phyloP scores from a whole-genome alignment of 345 rosid species.

The Populus ilicifolia region DNA sequence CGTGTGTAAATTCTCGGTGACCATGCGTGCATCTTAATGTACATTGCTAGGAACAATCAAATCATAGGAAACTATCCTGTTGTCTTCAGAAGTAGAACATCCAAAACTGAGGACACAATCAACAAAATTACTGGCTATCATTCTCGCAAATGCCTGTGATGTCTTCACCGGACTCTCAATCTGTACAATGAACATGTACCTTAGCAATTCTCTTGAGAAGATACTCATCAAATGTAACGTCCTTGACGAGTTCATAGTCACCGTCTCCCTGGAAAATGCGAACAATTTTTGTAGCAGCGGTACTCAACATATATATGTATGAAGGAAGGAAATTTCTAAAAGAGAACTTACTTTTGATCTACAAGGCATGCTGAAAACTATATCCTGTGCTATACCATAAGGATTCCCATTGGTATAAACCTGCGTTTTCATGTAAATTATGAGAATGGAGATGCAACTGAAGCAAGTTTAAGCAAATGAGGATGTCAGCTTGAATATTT shows the following conservation, averaged over 20 bases:
- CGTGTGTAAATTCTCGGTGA: neutral
- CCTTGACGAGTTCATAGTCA: slow-evolving; percentile 88
- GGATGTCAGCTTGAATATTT: neutral
- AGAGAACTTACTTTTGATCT: slow-evolving; percentile 64
- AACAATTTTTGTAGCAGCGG: slow-evolving; percentile 3
- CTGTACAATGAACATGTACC: slow-evolving; percentile 34
- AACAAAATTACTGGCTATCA: neutral
- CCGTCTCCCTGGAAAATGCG: slow-evolving; percentile 72
- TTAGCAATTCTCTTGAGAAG: slow-evolving; percentile 70
- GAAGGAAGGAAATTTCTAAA: neutral
- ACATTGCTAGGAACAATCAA: too few species aligned
- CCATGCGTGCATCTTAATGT: too few species aligned
- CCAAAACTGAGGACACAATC: too few species aligned
- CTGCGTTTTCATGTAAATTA: slow-evolving; percentile 30
- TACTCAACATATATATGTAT: neutral
- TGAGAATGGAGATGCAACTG: neutral
- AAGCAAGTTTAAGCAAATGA: neutral
- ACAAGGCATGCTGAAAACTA: slow-evolving; percentile 99
- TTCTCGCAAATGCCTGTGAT: neutral
- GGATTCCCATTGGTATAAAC: slow-evolving; percentile 88
- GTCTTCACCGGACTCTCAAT: neutral
- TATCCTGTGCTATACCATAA: slow-evolving; percentile 77
- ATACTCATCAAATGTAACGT: slow-evolving; percentile 73
- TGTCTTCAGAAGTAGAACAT: neutral
- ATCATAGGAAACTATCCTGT: neutral